Evolutionary conservation across 495 filamentous ascomycete species (phyloP), one percentile per base, ranked within the genome.

Genomic region (Penicillium alfredii): DNA sequence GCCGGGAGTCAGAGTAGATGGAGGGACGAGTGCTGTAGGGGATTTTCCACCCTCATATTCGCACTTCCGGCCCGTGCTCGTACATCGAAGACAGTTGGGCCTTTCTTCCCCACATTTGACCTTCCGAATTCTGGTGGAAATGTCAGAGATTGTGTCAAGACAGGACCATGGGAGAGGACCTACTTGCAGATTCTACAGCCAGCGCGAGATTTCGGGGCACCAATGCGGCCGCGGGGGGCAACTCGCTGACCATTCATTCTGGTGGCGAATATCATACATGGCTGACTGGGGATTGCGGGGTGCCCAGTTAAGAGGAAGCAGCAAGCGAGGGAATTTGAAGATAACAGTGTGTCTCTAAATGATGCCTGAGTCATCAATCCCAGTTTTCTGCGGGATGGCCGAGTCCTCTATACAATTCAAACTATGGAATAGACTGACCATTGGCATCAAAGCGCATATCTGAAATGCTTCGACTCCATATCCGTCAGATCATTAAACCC

Each of bases 401-500:
- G n/a, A n/a, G n/a, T n/a, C n/a, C n/a, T n/a, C n/a, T n/a, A n/a
- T n/a, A n/a, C n/a, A n/a, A n/a, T n/a, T n/a, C n/a, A n/a, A n/a
- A n/a, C n/a, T n/a, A n/a, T n/a, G n/a, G n/a, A n/a, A n/a, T n/a
- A n/a, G n/a, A n/a, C n/a, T n/a, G n/a, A n/a, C 9, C 13, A 48
- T 42, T 2, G 11, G 22, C 12, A 21, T 51, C 20, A 62, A 44
- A 64, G 51, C 16, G 47, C 63, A 52, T 71, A 71, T 32, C 62
- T 47, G 35, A 72, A 69, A 33, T 63, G 44, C 40, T 61, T 61
- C 10, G 67, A 63, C 45, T 71, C 47, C 47, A 56, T 68, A 47
- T 72, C 68, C 3, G 68, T 72, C 45, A 72, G 39, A 45, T 72
- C 66, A 18, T 60, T 63, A 35, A 69, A 72, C 4, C 61, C 59